Conservation (phyloP, 1,284 basidiomycete species). For the Malassezia equina region DNA sequence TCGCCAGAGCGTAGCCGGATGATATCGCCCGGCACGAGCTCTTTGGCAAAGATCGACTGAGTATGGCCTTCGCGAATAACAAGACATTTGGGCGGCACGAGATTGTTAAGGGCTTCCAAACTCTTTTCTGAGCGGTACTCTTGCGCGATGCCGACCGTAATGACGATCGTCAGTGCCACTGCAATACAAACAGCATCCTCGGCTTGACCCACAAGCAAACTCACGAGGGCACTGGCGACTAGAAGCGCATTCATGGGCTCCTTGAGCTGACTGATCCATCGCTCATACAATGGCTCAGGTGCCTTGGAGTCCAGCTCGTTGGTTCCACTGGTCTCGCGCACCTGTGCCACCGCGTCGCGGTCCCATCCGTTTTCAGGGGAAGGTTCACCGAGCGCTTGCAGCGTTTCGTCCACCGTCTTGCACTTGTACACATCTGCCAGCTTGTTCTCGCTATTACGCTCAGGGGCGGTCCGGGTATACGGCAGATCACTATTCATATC, state of each 20-base stretch:
- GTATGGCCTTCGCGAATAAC: conserved; percentile 59
- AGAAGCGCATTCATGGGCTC: conserved; percentile 84
- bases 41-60: conserved; percentile 70
- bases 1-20: conserved; percentile 79
- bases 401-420: conserved; percentile 22
- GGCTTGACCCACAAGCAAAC: conserved; percentile 78
- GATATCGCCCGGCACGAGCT: conserved; percentile 86
- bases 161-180: conserved; percentile 81
- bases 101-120: conserved; percentile 85
- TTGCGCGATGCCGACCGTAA: conserved; percentile 91
- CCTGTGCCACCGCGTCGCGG: conserved; percentile 19
- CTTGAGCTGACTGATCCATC: conserved; percentile 85
- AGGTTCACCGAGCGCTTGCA: conserved; percentile 22
- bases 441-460: background rate
- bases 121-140: conserved; percentile 90
- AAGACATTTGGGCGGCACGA: conserved; percentile 90
- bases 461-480: background rate
- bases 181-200: conserved; percentile 91
- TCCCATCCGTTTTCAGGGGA: conserved; percentile 27
- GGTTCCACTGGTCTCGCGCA: conserved; percentile 21
- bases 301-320: conserved; percentile 86
- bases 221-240: conserved; percentile 74
- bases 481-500: conserved; percentile 2
- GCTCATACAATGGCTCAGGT: conserved; percentile 66
- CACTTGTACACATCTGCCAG: conserved; percentile 23